These are phyloP conservation scores for Phyllachora maydis DNA, from an alignment of 2,329 filamentous ascomycete genomes.

Conservation along the genomic window DNA sequence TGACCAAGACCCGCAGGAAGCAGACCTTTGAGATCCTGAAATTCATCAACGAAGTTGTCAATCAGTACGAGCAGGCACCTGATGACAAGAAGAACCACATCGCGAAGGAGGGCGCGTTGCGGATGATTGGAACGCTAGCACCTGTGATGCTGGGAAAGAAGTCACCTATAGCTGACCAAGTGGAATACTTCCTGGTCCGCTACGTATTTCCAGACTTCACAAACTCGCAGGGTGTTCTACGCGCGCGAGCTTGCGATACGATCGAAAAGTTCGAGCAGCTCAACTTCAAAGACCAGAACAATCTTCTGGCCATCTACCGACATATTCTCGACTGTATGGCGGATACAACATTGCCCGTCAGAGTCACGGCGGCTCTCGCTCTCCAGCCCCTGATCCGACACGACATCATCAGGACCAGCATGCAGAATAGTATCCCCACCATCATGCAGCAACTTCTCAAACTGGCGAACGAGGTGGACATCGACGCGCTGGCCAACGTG, in stretches of 20 bases:
- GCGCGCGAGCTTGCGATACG: constrained; percentile 88
- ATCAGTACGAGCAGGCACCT: constrained; percentile 67
- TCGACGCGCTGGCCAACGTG: constrained; percentile 90
- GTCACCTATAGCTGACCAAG: constrained; percentile 90
- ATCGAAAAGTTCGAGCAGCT: constrained; percentile 96
- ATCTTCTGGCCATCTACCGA: constrained; percentile 87
- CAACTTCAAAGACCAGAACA: constrained; percentile 91
- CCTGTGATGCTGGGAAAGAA: constrained; percentile 94
- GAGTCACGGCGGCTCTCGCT: constrained; percentile 83
- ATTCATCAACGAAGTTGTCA: constrained; percentile 90
- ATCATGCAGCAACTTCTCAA: constrained; percentile 99
- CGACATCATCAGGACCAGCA: constrained; percentile 79
- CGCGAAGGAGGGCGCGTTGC: constrained; percentile 86
- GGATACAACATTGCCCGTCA: constrained; percentile 77
- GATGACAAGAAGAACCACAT: constrained; percentile 84
- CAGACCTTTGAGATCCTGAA: constrained; percentile 88
- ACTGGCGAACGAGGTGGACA: constrained; percentile 91
- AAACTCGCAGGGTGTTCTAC: constrained; percentile 76
- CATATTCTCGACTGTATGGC: constrained; percentile 96
- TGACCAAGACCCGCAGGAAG: constrained; percentile 87
- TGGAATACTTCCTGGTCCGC: constrained; percentile 95
- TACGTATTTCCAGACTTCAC: constrained; percentile 98
- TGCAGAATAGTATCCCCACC: constrained; percentile 95
- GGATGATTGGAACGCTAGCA: constrained; percentile 92
- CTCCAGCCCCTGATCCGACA: constrained; percentile 91